Percentiles rank a stretch among this genome's conserved stretches.
Conservation (phyloP, 306 rosid genomes). For the Castanea sativa region DNA sequence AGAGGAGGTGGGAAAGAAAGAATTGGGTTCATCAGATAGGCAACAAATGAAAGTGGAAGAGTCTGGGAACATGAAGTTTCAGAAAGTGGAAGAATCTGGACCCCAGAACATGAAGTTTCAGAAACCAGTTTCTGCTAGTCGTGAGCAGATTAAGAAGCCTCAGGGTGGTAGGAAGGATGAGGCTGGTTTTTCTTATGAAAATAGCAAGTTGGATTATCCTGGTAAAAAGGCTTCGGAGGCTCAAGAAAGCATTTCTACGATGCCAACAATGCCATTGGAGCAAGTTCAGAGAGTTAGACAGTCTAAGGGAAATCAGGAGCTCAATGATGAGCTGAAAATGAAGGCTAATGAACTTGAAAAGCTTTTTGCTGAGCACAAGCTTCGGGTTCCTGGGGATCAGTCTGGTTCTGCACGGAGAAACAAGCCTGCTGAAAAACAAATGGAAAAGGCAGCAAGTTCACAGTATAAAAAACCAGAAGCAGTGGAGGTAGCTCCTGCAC, state of each 20-base stretch:
- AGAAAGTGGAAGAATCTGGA: slow-evolving; percentile 55
- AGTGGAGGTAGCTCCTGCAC: slow-evolving; percentile 49
- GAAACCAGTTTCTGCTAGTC: slow-evolving; percentile 41
- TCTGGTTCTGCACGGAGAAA: slow-evolving; percentile 64
- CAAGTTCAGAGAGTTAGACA: slow-evolving; percentile 78
- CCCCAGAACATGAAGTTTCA: slow-evolving; percentile 50
- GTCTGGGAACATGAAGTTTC: slow-evolving; percentile 58
- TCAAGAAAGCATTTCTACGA: slow-evolving; percentile 37
- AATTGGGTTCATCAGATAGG: slow-evolving; percentile 27
- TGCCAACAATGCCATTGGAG: slow-evolving; percentile 41
- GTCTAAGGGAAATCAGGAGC: slow-evolving; percentile 85
- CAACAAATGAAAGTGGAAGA: slow-evolving; percentile 40
- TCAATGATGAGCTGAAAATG: slow-evolving; percentile 86
- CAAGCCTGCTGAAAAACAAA: slow-evolving; percentile 51
- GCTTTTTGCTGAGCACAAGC: slow-evolving; percentile 97
- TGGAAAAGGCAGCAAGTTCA: slow-evolving; percentile 45
- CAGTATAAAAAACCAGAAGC: slow-evolving; percentile 45
- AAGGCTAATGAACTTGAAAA: slow-evolving; percentile 97
- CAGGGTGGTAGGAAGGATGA: slow-evolving; percentile 54
- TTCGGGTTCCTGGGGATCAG: slow-evolving; percentile 86
- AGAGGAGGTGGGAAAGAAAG: slow-evolving; percentile 34
- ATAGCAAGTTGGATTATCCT: slow-evolving; percentile 38
- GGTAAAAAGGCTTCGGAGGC: slow-evolving; percentile 43
- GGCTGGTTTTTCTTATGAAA: slow-evolving; percentile 31
- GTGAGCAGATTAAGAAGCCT: slow-evolving; percentile 42